Base-by-base conservation (phyloP, 768 basidiomycete genomes). In the Boletus eberwhitei region DNA sequence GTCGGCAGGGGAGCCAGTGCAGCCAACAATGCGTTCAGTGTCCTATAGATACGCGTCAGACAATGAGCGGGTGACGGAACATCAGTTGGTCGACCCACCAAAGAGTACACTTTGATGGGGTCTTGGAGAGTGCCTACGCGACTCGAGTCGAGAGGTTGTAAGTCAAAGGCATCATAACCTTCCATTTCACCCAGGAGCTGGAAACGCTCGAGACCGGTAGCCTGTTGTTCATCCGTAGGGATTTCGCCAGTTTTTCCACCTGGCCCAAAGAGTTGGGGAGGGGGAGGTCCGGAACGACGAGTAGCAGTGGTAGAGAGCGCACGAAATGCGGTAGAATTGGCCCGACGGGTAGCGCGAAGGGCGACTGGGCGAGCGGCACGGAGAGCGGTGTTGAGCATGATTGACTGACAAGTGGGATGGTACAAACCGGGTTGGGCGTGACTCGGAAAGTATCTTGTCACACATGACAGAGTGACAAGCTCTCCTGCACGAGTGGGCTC, bases 181-280 rank as follows among this genome's bases (percentile, higher is more conserved):
- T 93, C 85, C 65, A 93, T 76, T 58, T 93, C 87, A 66, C 89
- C 93, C 50, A 98, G 75, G 46, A 97, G 77, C 74, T 99, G 92
- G 68, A 97, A 84, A 73, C 96, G 92, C 73, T 98, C 95, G 52
- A 98, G 79, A 84, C 96, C 96, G 63, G 96, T 99, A 16, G 95
- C 84, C 75, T 99, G 96, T 59, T 90, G 83, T 59, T 86, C 78
- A 74, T 93, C 90, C 55, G 88, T 89, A 50, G 93, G 86, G 59
- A 93, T 83, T 63, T 84, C 79, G 48, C 90, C 87, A 31, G 82
- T 53, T 69, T 88, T 85, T 65, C 80, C 82, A 68, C 91, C 91
- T 48, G 80, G 66, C 59, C 91, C 90, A 60, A 77, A 87, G 59
- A 93, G 74, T 52, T 80, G 75, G 46, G 90, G 88, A 54, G 85